These are phyloP conservation scores for Euphorbia corollata DNA, from an alignment of 441 rosid species.

Conservation along the genomic window DNA sequence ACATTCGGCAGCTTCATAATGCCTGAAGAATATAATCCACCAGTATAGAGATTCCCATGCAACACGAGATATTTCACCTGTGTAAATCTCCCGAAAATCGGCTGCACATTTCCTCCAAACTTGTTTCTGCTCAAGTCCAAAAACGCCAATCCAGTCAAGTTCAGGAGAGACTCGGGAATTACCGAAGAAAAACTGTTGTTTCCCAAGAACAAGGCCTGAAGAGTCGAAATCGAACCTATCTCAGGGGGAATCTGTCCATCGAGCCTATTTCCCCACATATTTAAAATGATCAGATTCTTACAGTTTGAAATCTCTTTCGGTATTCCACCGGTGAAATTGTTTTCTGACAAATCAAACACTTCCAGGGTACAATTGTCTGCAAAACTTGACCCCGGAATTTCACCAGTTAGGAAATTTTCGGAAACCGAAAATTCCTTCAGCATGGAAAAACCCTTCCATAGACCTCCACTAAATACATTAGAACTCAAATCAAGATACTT, in stretches of 20 bases:
- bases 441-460: slow-evolving; percentile 53
- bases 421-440: slow-evolving; percentile 50
- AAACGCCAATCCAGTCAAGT: slow-evolving; percentile 42
- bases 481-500: slow-evolving; percentile 62
- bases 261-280: slow-evolving; percentile 62
- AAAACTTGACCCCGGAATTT: slow-evolving; percentile 34
- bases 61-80: slow-evolving; percentile 49
- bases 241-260: slow-evolving; percentile 46
- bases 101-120: slow-evolving; percentile 57
- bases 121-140: slow-evolving; percentile 65
- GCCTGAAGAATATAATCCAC: slow-evolving; percentile 58
- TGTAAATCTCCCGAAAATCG: slow-evolving; percentile 56
- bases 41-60: slow-evolving; percentile 48
- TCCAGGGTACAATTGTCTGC: slow-evolving; percentile 41
- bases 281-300: slow-evolving; percentile 35
- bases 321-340: slow-evolving; percentile 39
- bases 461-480: slow-evolving; percentile 43
- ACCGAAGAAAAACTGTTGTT: slow-evolving; percentile 44
- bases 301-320: slow-evolving; percentile 53
- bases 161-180: slow-evolving; percentile 58
- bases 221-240: slow-evolving; percentile 53
- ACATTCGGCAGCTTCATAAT: slow-evolving; percentile 49
- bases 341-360: slow-evolving; percentile 53
- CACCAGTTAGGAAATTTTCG: slow-evolving; percentile 42
- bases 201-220: slow-evolving; percentile 59